These are phyloP conservation scores for Hypoxylon sp. DNA, from an alignment of 2,329 filamentous ascomycete species.

Conservation along the genomic window DNA sequence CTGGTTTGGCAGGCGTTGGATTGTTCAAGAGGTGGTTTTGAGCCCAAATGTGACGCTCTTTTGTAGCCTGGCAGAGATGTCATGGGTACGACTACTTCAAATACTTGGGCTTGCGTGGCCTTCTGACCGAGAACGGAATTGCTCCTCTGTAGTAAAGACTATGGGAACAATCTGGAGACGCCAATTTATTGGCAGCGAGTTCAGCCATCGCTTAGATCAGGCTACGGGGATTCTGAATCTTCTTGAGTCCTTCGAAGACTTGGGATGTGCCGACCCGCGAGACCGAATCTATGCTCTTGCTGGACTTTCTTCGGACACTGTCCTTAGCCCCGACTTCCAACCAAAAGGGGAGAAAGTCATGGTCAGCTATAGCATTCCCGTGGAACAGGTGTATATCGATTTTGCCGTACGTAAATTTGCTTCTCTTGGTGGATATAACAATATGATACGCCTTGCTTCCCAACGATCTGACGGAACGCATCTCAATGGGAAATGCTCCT, in stretches of 20 bases:
- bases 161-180: constrained; percentile 3
- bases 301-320: neutral
- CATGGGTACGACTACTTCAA: neutral
- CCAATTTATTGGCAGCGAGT: constrained; percentile 1
- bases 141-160: neutral
- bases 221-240: neutral
- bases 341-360: neutral
- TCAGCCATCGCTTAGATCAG: neutral
- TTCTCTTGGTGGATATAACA: neutral
- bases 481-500: neutral
- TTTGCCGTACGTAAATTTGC: constrained; percentile 3
- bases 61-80: neutral
- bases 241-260: neutral
- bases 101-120: neutral
- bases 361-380: neutral
- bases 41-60: constrained; percentile 3
- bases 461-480: constrained; percentile 1
- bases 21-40: neutral
- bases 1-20: constrained; percentile 9
- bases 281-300: constrained; percentile 5
- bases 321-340: neutral
- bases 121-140: neutral
- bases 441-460: neutral
- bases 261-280: neutral
- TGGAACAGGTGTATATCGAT: neutral